Evolutionary conservation across 1,139 yeast species (phyloP).

Genomic region (Yamadazyma spencermartinsiae): DNA sequence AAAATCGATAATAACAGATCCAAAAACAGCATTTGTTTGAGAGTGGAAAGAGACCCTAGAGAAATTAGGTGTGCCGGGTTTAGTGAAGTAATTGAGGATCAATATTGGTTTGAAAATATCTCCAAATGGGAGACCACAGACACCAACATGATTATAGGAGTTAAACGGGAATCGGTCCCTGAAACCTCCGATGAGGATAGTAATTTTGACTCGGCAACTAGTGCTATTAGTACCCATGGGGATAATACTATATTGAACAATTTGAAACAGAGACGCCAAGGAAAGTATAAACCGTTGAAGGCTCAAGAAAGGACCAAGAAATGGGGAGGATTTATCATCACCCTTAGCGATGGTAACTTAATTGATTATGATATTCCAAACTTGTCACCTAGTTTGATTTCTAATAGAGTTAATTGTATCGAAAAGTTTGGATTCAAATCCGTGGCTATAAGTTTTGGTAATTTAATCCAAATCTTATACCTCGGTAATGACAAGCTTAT

Average conservation of each 20-base stretch:
- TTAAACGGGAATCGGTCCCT: constrained; percentile 37
- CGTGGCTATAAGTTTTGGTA: constrained; percentile 72
- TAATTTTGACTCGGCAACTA: background rate
- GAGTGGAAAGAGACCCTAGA: constrained; percentile 90
- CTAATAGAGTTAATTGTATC: constrained; percentile 45
- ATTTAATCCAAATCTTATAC: constrained; percentile 66
- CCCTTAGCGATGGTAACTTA: constrained; percentile 60
- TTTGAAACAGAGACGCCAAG: background rate
- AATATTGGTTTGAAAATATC: constrained; percentile 62
- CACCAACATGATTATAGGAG: constrained; percentile 73
- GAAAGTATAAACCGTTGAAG: background rate
- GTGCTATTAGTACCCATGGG: constrained; percentile 2
- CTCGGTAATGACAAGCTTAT: constrained; percentile 60
- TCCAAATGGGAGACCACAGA: constrained; percentile 81
- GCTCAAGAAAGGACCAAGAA: background rate
- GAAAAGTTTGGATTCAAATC: constrained; percentile 77
- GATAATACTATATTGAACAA: background rate
- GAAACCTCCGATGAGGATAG: background rate
- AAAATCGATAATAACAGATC: constrained; percentile 68
- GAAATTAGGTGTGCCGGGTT: constrained; percentile 89
- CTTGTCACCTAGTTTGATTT: constrained; percentile 21
- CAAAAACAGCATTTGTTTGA: constrained; percentile 74
- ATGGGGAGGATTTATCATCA: constrained; percentile 84
- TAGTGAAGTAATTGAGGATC: constrained; percentile 70
- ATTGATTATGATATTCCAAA: constrained; percentile 60